Evolutionary conservation across 768 basidiomycete species (phyloP).

Genomic region (Kwoniella pini): DNA sequence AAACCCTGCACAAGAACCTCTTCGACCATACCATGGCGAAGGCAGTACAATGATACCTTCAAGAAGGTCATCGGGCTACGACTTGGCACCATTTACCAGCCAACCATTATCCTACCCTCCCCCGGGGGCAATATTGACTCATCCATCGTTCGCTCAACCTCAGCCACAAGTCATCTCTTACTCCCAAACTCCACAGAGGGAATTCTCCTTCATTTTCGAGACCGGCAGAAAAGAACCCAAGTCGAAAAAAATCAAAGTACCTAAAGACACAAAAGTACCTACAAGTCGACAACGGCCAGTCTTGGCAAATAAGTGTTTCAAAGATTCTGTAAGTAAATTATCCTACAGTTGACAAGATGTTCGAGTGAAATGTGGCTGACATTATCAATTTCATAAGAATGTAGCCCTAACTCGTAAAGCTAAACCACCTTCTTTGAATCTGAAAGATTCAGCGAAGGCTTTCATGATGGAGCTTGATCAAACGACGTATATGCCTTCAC

Average conservation of each 20-base stretch:
- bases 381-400: background rate
- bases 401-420: background rate
- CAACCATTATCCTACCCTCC: slow-evolving; percentile 11
- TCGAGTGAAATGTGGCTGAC: too few relatives aligned
- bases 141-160: background rate
- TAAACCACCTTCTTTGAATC: background rate
- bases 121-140: background rate
- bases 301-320: background rate
- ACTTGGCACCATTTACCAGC: background rate
- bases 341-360: too few relatives aligned
- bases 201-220: slow-evolving; percentile 6
- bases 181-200: background rate
- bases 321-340: slow-evolving; percentile 1
- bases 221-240: slow-evolving; percentile 8
- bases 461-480: background rate
- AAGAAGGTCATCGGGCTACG: too few relatives aligned
- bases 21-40: too few relatives aligned
- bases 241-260: background rate
- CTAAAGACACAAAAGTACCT: background rate
- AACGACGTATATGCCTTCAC: background rate
- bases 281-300: background rate
- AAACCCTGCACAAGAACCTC: too few relatives aligned
- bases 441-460: background rate
- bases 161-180: background rate
- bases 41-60: too few relatives aligned